Evolutionary conservation across 208 protist species (phyloP), one percentile per base, ranked within the genome.

Genomic region (Acanthamoeba lenticulata): DNA sequence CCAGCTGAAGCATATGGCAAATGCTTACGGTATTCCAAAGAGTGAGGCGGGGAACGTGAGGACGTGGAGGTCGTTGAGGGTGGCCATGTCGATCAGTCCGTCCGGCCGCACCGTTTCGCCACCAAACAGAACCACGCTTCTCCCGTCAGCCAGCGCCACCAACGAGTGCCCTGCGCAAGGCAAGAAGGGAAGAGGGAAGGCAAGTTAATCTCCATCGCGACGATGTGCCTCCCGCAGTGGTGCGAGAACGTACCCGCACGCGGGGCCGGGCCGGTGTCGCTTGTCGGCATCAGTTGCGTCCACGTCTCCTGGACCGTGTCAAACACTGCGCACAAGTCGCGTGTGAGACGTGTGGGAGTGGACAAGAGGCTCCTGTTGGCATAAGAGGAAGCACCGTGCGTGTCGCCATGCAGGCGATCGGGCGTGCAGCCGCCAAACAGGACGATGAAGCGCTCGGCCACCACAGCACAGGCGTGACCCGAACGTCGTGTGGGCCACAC

Each of bases 381-480:
- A 40, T 32, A 77, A 32, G 21, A 60, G 52, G 27, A 38, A 2
- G n/a, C n/a, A 77, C 67, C 67, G 36, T 77, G 38, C 0, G 67
- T 77, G 24, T 77, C 67, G 67, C 38, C 67, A 13, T 77, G 67
- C 27, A 77, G 67, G 24, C 11, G 3, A 1, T 77, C 67, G 38
- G 67, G 67, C 67, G 67, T 77, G 67, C 67, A 77, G 13, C 67
- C 67, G 38, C 67, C 67, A 21, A 77, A 77, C 67, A 77, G 34
- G 32, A 77, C 67, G 21, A 77, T 77, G 67, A 36, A 77, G 1
- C 67, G 67, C 34, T 38, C 67, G 38, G 29, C 67, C 17, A 77
- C 67, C 32, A 29, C 6, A 2, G 67, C 29, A 29, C 67, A 77
- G 32, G 67, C 67, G 2, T 77, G 67, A 13, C 67, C 67, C 32